Evolutionary conservation across 1,139 yeast genomes (phyloP).

Genomic region (Yamadazyma membranifaciens): DNA sequence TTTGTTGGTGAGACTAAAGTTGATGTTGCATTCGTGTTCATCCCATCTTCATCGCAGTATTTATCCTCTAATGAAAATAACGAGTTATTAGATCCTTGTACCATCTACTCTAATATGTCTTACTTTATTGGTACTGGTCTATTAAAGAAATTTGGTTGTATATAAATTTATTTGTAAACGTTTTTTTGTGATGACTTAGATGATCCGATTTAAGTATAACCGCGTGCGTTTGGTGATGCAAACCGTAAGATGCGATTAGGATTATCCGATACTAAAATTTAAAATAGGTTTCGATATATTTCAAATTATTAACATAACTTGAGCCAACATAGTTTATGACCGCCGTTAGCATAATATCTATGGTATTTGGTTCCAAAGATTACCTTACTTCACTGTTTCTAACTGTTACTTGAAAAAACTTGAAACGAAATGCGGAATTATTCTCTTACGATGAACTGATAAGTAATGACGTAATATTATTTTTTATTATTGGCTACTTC

Average conservation of each 20-base stretch:
- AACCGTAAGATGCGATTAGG: neutral
- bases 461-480: too few species aligned
- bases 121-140: neutral
- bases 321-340: too few species aligned
- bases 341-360: too few species aligned
- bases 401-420: too few species aligned
- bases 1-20: conserved; percentile 5
- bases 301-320: too few species aligned
- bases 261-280: conserved; percentile 2
- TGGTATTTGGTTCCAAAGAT: too few species aligned
- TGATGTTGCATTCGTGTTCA: conserved; percentile 7
- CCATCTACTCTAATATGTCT: neutral
- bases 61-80: conserved; percentile 7
- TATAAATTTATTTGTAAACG: too few species aligned
- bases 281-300: too few species aligned
- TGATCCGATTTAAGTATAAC: neutral
- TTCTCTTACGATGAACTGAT: too few species aligned
- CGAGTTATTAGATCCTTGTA: conserved; percentile 7
- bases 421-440: too few species aligned
- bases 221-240: conserved; percentile 10
- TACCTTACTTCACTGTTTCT: too few species aligned
- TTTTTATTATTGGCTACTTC: too few species aligned
- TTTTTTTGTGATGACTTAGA: neutral
- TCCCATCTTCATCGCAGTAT: neutral
- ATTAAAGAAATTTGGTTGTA: neutral